Evolutionary conservation across 2,329 filamentous ascomycete genomes (phyloP).

Genomic region (Epichloe brachyelytri): DNA sequence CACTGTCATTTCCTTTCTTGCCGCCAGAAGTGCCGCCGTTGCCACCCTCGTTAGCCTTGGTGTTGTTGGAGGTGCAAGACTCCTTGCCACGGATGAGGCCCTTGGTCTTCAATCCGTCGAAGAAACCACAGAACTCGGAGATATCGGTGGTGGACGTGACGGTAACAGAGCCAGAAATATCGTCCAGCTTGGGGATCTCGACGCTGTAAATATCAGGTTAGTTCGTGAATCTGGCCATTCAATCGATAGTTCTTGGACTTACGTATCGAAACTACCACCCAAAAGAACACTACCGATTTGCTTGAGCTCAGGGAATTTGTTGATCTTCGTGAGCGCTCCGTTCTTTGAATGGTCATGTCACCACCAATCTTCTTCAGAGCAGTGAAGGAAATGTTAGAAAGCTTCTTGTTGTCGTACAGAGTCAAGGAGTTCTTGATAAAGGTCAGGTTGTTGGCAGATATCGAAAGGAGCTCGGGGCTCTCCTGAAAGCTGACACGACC

Average conservation of each 20-base stretch:
- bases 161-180: conserved; percentile 61
- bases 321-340: conserved; percentile 53
- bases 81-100: conserved; percentile 29
- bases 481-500: conserved; percentile 68
- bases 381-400: conserved; percentile 67
- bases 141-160: conserved; percentile 54
- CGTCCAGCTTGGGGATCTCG: conserved; percentile 49
- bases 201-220: conserved; percentile 38
- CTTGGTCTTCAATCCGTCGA: conserved; percentile 27
- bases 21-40: conserved; percentile 17
- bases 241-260: conserved; percentile 27
- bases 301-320: conserved; percentile 55
- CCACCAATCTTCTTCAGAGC: conserved; percentile 55
- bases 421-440: conserved; percentile 46
- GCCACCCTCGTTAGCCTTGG: conserved; percentile 36
- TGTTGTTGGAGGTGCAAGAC: conserved; percentile 38
- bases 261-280: conserved; percentile 73
- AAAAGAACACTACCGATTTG: conserved; percentile 73
- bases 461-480: conserved; percentile 59
- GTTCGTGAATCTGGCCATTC: neutral
- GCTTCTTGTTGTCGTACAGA: conserved; percentile 47
- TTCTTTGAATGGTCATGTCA: conserved; percentile 81
- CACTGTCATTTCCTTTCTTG: conserved; percentile 18
- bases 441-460: conserved; percentile 42
- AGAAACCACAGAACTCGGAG: conserved; percentile 37